A percentile compares a stretch with the other conserved stretches of the same genome.
Conservation (phyloP, 495 filamentous ascomycete genomes). For the Neurospora sp. region DNA sequence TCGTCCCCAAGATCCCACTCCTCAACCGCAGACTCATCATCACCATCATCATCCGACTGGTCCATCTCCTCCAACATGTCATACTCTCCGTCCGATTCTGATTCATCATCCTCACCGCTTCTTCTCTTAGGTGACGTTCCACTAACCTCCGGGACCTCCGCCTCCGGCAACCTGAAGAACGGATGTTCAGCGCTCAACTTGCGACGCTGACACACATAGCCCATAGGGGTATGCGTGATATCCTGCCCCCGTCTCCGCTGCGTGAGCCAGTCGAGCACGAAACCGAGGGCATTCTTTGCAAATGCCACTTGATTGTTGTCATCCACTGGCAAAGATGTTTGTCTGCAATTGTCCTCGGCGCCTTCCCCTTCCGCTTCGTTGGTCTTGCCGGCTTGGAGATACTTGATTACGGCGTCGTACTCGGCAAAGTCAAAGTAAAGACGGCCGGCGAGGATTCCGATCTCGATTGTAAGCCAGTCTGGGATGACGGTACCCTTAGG, state of each 20-base stretch:
- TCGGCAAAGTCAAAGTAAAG: constrained; percentile 44
- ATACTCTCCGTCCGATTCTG: not conserved
- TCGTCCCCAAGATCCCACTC: not conserved
- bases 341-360: not conserved
- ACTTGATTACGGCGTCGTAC: constrained; percentile 7
- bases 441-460: constrained; percentile 46
- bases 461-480: constrained; percentile 37
- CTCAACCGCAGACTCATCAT: not conserved
- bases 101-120: not conserved
- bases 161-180: not conserved
- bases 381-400: not conserved
- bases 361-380: not conserved
- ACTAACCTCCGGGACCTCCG: not conserved
- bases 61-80: not conserved
- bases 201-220: constrained; percentile 31
- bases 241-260: constrained; percentile 42
- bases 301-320: constrained; percentile 4
- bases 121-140: not conserved
- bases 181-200: not conserved
- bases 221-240: constrained; percentile 46
- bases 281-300: constrained; percentile 23
- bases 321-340: not conserved
- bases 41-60: not conserved
- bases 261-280: constrained; percentile 43
- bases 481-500: constrained; percentile 26